These are phyloP conservation scores for Pinus albicaulis DNA, from an alignment of 75 land plant species.

Conservation along the genomic window DNA sequence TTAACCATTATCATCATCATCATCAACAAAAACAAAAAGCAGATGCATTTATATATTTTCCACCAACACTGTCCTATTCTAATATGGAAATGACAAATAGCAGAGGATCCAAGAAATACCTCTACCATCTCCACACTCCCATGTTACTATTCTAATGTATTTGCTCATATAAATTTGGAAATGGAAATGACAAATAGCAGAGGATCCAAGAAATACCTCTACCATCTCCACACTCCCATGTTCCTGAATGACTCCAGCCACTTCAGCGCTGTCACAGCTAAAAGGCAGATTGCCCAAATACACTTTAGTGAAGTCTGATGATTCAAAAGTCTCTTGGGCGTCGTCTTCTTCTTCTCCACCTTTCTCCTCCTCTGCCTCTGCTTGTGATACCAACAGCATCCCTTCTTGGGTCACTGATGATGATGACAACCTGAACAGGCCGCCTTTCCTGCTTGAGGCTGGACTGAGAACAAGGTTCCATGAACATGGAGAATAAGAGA, in stretches of 20 bases:
- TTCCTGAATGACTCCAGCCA: slow-evolving; percentile 74
- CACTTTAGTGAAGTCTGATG: slow-evolving; percentile 39
- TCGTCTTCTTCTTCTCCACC: slow-evolving; percentile 2
- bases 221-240: slow-evolving; percentile 72
- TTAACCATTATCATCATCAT: no score
- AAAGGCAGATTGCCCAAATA: slow-evolving; percentile 94
- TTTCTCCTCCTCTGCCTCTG: slow-evolving; percentile 11
- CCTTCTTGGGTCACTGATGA: neutral
- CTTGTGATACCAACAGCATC: neutral
- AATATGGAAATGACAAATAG: no score
- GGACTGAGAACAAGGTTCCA: neutral
- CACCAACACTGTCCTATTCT: no score
- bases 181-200: no score
- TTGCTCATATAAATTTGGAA: no score
- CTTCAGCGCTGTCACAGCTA: slow-evolving; percentile 65
- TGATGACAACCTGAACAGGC: neutral
- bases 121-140: slow-evolving; percentile 81
- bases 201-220: slow-evolving; percentile 44
- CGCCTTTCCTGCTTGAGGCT: neutral
- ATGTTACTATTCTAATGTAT: slow-evolving; percentile 10
- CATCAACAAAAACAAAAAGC: no score
- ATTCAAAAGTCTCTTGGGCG: slow-evolving; percentile 7
- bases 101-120: slow-evolving; percentile 24
- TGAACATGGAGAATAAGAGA: neutral
- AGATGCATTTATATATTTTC: no score